Evolutionary conservation across 2,329 filamentous ascomycete genomes (phyloP), one percentile per base, ranked within the genome.

Genomic region (Fusarium caatingaense): DNA sequence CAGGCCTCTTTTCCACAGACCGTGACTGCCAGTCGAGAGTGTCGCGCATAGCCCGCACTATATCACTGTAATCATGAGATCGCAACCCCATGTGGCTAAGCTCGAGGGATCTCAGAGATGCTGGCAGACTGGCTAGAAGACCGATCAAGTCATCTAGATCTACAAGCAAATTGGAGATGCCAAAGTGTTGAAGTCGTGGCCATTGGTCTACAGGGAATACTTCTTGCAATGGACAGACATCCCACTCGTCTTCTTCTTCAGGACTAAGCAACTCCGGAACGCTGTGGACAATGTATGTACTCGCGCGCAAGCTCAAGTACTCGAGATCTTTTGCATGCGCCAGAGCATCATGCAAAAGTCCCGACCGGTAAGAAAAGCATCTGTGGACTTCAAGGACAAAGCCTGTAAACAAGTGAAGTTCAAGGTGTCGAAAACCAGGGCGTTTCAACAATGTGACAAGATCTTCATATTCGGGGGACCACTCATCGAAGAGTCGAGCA

Each of bases 271-370:
- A 5, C 23, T 46, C 21, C 0, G 44, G 44, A 12, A 27, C 16
- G 0, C 44, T 9, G 1, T n/a, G 4, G 0, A 0, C 11, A 3
- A 27, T 46, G 8, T 27, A 11, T 3, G 44, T 9, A 11, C 6
- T 46, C 23, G 16, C 6, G 8, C 20, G 20, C 28, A 49, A 18
- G 20, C 8, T 3, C 5, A 49, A 3, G 13, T 18, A 34, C 20
- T 49, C 47, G 3, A 49, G 13, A 34, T 34, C 20, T 2, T 34
- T 34, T 10, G 47, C 11, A 8, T 49, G 47, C 1, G 28, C 8
- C 1, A 34, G n/a, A 23, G 25, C 50, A 44, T 40, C 32, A 51
- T 27, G 21, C 9, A 51, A 27, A 11, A 51, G 18, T 8, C 45
- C 45, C 18, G 45, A 10, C 12, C 1, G 11, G 8, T 30, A 48